These are phyloP conservation scores for Ramalina intermedia DNA, from an alignment of 495 filamentous ascomycete genomes.

Conservation along the genomic window DNA sequence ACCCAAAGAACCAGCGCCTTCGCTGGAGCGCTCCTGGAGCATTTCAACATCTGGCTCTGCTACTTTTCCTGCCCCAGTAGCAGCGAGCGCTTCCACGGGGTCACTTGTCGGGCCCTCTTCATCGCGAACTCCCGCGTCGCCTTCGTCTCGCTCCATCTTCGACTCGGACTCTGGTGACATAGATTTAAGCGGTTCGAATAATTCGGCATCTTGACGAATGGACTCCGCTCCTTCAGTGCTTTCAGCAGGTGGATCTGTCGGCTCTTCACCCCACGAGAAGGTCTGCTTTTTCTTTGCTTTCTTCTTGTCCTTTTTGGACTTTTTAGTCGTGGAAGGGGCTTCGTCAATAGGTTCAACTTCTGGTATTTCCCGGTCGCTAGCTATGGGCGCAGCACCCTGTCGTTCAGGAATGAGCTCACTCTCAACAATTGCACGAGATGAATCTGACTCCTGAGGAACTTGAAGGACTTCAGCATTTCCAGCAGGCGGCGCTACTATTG, in stretches of 20 bases:
- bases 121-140: too few relatives aligned
- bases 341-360: neutral
- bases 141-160: neutral
- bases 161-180: neutral
- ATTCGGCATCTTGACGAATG: too few relatives aligned
- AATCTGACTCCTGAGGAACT: neutral
- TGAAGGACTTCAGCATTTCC: neutral
- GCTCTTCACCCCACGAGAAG: conserved; percentile 5
- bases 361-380: neutral
- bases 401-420: too few relatives aligned
- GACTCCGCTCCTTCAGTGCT: too few relatives aligned
- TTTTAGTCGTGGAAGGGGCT: conserved; percentile 7
- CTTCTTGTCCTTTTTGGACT: conserved; percentile 21
- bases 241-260: neutral
- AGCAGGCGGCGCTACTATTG: neutral
- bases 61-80: neutral
- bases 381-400: too few relatives aligned
- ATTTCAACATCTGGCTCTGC: neutral
- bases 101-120: too few relatives aligned
- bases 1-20: too few relatives aligned
- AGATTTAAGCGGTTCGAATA: neutral
- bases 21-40: neutral
- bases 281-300: conserved; percentile 25
- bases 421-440: too few relatives aligned
- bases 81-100: too few relatives aligned